Evolutionary conservation across 176 grass and related monocot genomes (phyloP), one percentile per base, ranked within the genome.

Genomic region (Thalia dealbata): DNA sequence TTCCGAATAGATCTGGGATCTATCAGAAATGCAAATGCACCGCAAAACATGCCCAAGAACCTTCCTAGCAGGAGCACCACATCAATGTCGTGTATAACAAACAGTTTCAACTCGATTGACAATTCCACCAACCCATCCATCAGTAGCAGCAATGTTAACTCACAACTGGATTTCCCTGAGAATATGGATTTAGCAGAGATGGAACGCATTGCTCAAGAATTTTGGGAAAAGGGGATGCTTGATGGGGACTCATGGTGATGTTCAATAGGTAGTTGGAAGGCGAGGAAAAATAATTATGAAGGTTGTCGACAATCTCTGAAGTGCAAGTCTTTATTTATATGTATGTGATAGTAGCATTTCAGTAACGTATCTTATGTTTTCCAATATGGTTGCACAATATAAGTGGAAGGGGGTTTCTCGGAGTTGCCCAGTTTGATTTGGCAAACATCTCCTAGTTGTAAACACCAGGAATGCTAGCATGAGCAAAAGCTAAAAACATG

Each of bases 61-160:
- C 75, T 83, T 71, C 82, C 79, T 48, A 88, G 80, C 28, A 83
- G 61, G 42, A 69, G 61, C 24, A 61, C 59, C 27, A 64, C 54
- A 15, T 25, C 78, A 0, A 16, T 55, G 42, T 38, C 64, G 61
- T 87, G 84, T 67, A 75, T 87, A 67, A 86, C 83, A 26, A 91
- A 78, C 80, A 93, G 90, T 73, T 91, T 97, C 74, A 97, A 93
- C 76, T 97, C 92, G 3, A 84, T 89, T 32, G 18, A 41, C 30
- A 14, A n/a, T 35, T 82, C 85, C 72, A 92, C 85, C 84, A 91
- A 82, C 70, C 89, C 73, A 15, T 48, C 60, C 23, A 73, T 69
- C 26, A 64, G 67, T 67, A 61, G 68, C 3, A 84, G 73, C 66
- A 89, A 84, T 67, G 46, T 58, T 56, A 80, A 61, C 58, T 73